Base-by-base conservation (phyloP, 2,329 filamentous ascomycete species). In the Penicillium sp. region DNA sequence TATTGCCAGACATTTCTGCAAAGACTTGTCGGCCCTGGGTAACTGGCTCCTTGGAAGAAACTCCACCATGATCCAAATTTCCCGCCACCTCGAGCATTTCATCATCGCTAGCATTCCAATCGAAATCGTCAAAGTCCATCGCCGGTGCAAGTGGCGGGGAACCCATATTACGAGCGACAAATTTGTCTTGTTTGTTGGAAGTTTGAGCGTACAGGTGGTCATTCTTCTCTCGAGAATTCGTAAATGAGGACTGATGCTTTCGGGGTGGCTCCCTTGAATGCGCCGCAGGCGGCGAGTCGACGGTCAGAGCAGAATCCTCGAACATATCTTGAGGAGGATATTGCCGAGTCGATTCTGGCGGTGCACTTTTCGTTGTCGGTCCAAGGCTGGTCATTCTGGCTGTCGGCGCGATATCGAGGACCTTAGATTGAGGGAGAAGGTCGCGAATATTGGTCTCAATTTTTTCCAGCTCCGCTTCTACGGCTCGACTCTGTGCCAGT, bases 51-150 rank as follows among this genome's bases (percentile, higher is more conserved):
- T 55, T 49, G 14, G 46, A 45, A 18, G 64, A 26, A 16, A 49
- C 46, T 53, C 59, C 34, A 9, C 65, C 52, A 37, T 62, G 60
- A 46, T 70, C 65, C 19, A 77, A 65, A 53, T 68, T 62, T 37
- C 74, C 70, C n/a, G 71, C 71, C 33, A 63, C 73, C 52, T 79
- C 73, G n/a, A 78, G 65, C 65, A 80, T 75, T 26, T 78, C 76
- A 48, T 76, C 73, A 54, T 79, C 77, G 46, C 75, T 74, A 29
- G 70, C 71, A 55, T 74, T 72, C 52, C 73, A 67, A 31, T 76
- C 75, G 59, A 77, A 78, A 16, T 79, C 76, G 49, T 76, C 70
- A 19, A 67, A 48, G 19, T 66, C 63, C 18, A 61, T 58, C 0
- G 52, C 18, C 7, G 43, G 51, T 26, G 51, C 59, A 29, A 54